Conservation (phyloP, 116 monocot genomes). For the Papilionanthe hybrid region DNA sequence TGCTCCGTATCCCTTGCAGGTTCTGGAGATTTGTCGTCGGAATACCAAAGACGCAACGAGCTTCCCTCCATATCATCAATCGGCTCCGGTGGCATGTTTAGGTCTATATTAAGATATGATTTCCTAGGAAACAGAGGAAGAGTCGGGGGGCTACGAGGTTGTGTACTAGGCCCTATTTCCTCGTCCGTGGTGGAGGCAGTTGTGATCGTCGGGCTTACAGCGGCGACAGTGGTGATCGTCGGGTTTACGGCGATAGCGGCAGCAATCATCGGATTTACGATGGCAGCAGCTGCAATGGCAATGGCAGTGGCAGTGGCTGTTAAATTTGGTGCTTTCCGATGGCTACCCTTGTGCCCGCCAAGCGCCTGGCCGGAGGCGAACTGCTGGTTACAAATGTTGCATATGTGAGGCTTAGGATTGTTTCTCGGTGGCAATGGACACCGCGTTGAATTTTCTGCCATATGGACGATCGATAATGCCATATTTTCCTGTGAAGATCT, state of each 20-base stretch:
- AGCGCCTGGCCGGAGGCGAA: conserved; percentile 81
- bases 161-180: too few relatives aligned
- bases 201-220: neutral
- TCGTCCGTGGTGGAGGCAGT: neutral
- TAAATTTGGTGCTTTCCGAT: neutral
- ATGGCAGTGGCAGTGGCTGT: too few relatives aligned
- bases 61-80: too few relatives aligned
- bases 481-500: neutral
- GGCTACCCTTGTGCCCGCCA: conserved; percentile 35
- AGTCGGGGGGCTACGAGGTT: too few relatives aligned
- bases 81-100: too few relatives aligned
- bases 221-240: too few relatives aligned
- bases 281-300: too few relatives aligned
- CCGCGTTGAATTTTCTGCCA: neutral
- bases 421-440: conserved; percentile 21
- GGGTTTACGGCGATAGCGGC: neutral
- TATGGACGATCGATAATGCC: conserved; percentile 43
- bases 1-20: too few relatives aligned
- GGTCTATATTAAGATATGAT: too few relatives aligned
- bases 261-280: neutral
- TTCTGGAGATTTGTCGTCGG: too few relatives aligned
- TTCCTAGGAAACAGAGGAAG: too few relatives aligned
- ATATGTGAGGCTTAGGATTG: conserved; percentile 61
- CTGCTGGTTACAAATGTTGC: conserved; percentile 56
- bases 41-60: too few relatives aligned